These are phyloP conservation scores for Irpex rosettiformis DNA, from an alignment of 1,284 basidiomycete genomes.

Conservation along the genomic window DNA sequence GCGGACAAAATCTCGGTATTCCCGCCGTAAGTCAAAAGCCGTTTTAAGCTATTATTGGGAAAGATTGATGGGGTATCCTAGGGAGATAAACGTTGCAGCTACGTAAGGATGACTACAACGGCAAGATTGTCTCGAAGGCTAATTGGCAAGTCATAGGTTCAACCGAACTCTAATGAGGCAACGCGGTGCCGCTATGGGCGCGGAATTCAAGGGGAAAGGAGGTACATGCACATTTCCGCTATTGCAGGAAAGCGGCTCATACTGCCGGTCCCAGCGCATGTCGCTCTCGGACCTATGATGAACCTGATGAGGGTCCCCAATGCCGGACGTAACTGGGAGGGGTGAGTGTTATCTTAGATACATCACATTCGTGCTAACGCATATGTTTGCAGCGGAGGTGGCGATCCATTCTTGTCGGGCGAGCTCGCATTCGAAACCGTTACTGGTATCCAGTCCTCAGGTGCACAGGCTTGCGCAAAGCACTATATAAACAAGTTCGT, in stretches of 20 bases:
- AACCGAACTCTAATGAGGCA: constrained; percentile 62
- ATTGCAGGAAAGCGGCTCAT: constrained; percentile 5
- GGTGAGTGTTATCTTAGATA: constrained; percentile 31
- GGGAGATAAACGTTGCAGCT: constrained; percentile 68
- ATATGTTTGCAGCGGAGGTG: constrained; percentile 38
- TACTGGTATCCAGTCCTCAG: constrained; percentile 56
- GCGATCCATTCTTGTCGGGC: constrained; percentile 59
- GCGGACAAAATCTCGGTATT: constrained; percentile 63
- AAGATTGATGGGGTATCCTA: constrained; percentile 17
- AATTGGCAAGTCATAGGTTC: constrained; percentile 34
- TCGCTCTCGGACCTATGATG: constrained; percentile 43
- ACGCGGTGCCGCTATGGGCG: constrained; percentile 59
- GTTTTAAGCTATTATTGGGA: neutral
- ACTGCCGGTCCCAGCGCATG: constrained; percentile 2
- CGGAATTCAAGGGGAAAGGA: constrained; percentile 68
- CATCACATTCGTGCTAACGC: constrained; percentile 20
- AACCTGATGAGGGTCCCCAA: constrained; percentile 54
- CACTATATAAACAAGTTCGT: constrained; percentile 52
- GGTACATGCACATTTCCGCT: constrained; percentile 45
- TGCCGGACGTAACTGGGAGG: constrained; percentile 70
- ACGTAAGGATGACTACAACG: constrained; percentile 52
- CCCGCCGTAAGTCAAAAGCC: constrained; percentile 46
- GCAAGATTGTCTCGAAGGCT: constrained; percentile 25
- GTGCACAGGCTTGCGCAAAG: constrained; percentile 57
- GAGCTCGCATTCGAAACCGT: constrained; percentile 55